These are phyloP conservation scores for Kluyveromyces starmeri DNA, from an alignment of 805 yeast genomes.

Conservation along the genomic window DNA sequence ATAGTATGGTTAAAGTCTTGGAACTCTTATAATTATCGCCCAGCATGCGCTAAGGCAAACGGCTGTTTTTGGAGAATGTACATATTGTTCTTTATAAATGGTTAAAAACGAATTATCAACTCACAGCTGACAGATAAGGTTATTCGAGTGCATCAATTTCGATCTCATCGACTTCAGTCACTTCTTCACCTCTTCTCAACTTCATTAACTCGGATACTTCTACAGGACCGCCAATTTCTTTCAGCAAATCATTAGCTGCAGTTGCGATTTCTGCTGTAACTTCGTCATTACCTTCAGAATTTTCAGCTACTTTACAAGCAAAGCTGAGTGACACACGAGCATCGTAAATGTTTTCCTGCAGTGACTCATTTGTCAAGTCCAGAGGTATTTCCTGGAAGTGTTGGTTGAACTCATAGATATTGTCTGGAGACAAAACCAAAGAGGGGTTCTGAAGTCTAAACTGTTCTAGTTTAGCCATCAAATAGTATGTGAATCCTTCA, in stretches of 20 bases:
- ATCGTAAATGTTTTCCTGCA: conserved; percentile 22
- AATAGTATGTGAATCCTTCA: conserved; percentile 66
- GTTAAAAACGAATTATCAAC: too few relatives aligned
- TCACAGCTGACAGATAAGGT: too few relatives aligned
- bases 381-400: conserved; percentile 30
- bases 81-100: too few relatives aligned
- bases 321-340: conserved; percentile 33
- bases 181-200: conserved; percentile 30
- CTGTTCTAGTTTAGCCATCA: conserved; percentile 33
- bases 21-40: too few relatives aligned
- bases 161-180: conserved; percentile 32
- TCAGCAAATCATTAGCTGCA: conserved; percentile 43
- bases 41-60: too few relatives aligned
- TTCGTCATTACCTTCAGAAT: conserved; percentile 33
- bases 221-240: conserved; percentile 53
- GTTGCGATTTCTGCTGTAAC: conserved; percentile 50
- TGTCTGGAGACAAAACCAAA: conserved; percentile 18
- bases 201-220: conserved; percentile 26
- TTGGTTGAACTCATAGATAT: conserved; percentile 27
- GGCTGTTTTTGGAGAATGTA: too few relatives aligned
- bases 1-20: too few relatives aligned
- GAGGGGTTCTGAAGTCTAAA: conserved; percentile 18
- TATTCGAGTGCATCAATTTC: conserved; percentile 19
- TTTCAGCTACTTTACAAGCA: conserved; percentile 37
- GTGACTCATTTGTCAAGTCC: conserved; percentile 30